phyloP scores from a whole-genome alignment of 1,139 yeast species.

The Pichia cactophila region DNA sequence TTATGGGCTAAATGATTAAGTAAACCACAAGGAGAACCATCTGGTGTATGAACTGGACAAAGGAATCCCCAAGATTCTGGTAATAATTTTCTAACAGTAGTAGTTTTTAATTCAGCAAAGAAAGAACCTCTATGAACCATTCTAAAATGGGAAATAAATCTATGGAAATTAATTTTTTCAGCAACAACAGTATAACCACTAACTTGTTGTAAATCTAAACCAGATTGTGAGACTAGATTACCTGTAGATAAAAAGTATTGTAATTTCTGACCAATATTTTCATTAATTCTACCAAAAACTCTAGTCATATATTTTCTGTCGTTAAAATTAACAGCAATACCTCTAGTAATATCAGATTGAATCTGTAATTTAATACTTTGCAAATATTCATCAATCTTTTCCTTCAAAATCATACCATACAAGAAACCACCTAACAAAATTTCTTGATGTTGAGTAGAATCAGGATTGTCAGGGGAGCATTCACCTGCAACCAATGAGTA shows the following conservation, averaged over 20 bases:
- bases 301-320: conserved; percentile 79
- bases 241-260: conserved; percentile 96
- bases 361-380: conserved; percentile 66
- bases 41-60: conserved; percentile 99
- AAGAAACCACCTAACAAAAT: conserved; percentile 91
- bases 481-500: conserved; percentile 95
- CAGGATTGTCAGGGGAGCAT: conserved; percentile 96
- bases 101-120: conserved; percentile 96
- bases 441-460: conserved; percentile 98
- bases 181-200: conserved; percentile 98
- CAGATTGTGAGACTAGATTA: conserved; percentile 92
- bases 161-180: conserved; percentile 92
- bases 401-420: conserved; percentile 94
- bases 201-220: conserved; percentile 95
- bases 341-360: conserved; percentile 73
- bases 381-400: conserved; percentile 89
- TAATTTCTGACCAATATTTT: conserved; percentile 88
- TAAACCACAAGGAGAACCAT: conserved; percentile 99
- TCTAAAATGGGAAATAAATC: conserved; percentile 94
- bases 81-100: conserved; percentile 89
- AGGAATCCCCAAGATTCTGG: conserved; percentile 99
- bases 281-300: conserved; percentile 74
- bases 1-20: conserved; percentile 94
- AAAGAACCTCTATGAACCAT: conserved; percentile 99
- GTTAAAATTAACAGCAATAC: conserved; percentile 72